Base-by-base conservation (phyloP, 805 yeast species). In the Lipomyces spencermartinsiae region DNA sequence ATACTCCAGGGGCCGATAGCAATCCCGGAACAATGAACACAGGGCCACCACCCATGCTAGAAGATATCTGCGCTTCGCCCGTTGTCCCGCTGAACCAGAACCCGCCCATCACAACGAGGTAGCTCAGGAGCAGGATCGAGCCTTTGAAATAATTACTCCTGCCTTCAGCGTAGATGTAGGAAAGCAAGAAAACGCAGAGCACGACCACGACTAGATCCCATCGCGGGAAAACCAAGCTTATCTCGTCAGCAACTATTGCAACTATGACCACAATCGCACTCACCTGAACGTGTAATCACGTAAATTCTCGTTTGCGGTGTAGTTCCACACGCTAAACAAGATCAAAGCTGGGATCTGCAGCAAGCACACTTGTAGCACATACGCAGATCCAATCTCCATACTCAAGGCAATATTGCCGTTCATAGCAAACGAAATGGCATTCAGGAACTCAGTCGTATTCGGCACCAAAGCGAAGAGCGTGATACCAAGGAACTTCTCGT, bases 301-400 rank as follows among this genome's bases (percentile, higher is more conserved):
- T 25, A 71, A 46, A 71, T 76, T 78, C n/a, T 79, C 65, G 63
- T 63, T 34, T 12, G 60, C 65, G 35, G 58, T 55, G 29, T 51
- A 46, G 56, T 66, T 61, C 63, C 61, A 71, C 22, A 64, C 65
- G 35, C 72, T 64, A 49, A 74, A 92, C 12, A 94, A 76, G 10
- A 93, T 97, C 76, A 95, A 84, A 1, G 95, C 88, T 0, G 99
- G 99, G 59, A 95, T 91, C 77, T 95, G 99, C 72, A 95, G 83
- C 67, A 95, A 82, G 73, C 97, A 94, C 16, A 95, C 99, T 78
- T 95, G 99, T 67, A 95, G 83, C 0, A 97, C 99, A 77, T 95
- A 95, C 0, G 99, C 99, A 70, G 97, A 89, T 68, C 99, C 99
- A 78, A 95, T 95, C 77, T 95, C 99, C 97, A 95, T 91, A 1